Evolutionary conservation across 2,329 filamentous ascomycete species (phyloP), one percentile per base, ranked within the genome.

Genomic region (Metarhizium humberi): DNA sequence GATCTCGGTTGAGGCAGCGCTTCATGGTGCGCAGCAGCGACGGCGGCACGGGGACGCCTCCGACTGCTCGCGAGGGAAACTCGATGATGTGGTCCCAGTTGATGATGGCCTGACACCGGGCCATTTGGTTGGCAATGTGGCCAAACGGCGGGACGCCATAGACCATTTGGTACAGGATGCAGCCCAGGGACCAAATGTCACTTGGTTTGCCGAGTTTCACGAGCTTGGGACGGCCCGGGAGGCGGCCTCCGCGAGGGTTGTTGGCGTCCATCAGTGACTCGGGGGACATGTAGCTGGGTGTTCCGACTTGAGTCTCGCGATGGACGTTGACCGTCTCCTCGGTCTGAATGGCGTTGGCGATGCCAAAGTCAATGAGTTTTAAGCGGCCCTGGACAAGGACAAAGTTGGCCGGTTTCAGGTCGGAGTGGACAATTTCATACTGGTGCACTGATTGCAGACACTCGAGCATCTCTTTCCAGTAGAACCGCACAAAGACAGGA

Each of bases 401-500:
- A 69, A 99, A 99, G 69, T 99, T 99, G 64, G 92, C 92, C 0
- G 94, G 94, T 71, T 99, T 99, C 42, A 99, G 78, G 67, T 99
- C 94, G 0, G 91, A 96, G 72, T 99, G 94, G 3, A 99, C 94
- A 60, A 99, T 92, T 66, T 96, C 91, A 68, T 87, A 80, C 13
- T 87, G 82, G 67, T 99, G 94, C 1, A 99, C 91, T 0, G 92
- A 84, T 62, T 89, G 83, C 6, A 99, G 84, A 67, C 94, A 97
- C 69, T 96, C 91, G 18, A 99, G 85, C 94, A 99, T 99, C 73
- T 99, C 94, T 70, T 95, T 94, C 94, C 94, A 99, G 76, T 96
- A 96, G 72, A 89, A 95, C n/a, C 94, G 87, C 13, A 94, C 90
- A 69, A 97, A 96, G 53, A 87, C 88, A 2, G 90, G 80, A 67